Evolutionary conservation across 1,139 yeast genomes (phyloP).

Genomic region (Maudiozyma humilis): DNA sequence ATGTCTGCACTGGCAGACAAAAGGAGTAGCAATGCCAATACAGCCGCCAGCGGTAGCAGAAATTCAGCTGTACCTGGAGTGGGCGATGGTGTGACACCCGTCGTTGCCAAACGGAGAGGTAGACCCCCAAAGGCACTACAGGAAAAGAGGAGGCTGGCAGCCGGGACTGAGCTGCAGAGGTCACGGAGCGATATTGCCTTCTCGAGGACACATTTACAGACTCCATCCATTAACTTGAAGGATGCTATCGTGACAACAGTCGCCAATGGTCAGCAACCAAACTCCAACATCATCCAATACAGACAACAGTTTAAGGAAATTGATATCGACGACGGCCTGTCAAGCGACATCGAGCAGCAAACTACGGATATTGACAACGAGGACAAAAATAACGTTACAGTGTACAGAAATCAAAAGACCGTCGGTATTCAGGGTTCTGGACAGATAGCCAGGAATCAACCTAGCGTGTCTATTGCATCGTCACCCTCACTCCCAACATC

Average conservation of each 20-base stretch:
- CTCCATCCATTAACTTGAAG: constrained; percentile 18
- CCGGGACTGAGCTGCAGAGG: constrained; percentile 16
- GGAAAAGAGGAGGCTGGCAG: constrained; percentile 15
- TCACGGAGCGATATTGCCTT: constrained; percentile 28
- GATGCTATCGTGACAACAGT: constrained; percentile 20
- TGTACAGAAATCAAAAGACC: background rate
- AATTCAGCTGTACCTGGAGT: constrained; percentile 1
- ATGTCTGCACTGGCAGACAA: constrained; percentile 19
- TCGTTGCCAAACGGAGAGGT: constrained; percentile 26
- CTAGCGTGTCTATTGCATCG: constrained; percentile 22
- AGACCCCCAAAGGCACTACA: constrained; percentile 25
- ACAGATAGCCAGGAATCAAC: constrained; percentile 7
- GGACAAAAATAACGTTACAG: constrained; percentile 6
- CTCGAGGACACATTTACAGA: constrained; percentile 20
- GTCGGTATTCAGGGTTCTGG: background rate
- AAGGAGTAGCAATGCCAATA: constrained; percentile 3
- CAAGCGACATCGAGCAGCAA: constrained; percentile 34
- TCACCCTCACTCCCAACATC: constrained; percentile 33
- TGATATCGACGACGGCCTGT: constrained; percentile 35
- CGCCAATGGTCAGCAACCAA: constrained; percentile 4
- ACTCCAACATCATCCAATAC: constrained; percentile 12
- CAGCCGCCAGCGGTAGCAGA: constrained; percentile 1
- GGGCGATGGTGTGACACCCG: constrained; percentile 8
- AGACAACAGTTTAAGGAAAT: constrained; percentile 25
- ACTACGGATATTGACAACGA: constrained; percentile 9